Conservation (phyloP, 257 asterid genomes). For the Datura wrightii region DNA sequence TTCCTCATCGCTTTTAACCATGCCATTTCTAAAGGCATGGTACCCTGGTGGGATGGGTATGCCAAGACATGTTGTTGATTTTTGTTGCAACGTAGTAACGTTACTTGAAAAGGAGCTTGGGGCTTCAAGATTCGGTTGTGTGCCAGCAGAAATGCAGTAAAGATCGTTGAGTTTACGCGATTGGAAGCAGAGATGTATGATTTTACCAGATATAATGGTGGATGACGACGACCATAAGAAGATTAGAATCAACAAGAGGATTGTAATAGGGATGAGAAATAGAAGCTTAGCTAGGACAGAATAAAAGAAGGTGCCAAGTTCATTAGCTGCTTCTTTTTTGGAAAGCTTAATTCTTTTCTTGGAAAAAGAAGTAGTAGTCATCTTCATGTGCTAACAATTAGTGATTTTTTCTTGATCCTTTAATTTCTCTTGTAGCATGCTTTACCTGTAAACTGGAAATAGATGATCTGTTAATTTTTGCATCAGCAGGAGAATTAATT, state of each 20-base stretch:
- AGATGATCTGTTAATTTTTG: neutral
- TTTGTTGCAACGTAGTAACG: neutral
- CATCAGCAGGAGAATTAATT: neutral
- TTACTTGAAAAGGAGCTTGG: neutral
- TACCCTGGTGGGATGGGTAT: conserved; percentile 14
- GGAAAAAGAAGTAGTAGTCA: neutral
- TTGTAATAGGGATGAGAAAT: conserved; percentile 39
- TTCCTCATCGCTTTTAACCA: conserved; percentile 36
- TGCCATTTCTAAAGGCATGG: conserved; percentile 21
- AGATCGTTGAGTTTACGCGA: conserved; percentile 63
- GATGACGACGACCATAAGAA: conserved; percentile 66
- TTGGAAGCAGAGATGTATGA: conserved; percentile 63
- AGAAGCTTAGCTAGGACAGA: neutral
- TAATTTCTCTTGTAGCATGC: neutral
- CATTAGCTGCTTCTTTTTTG: conserved; percentile 1
- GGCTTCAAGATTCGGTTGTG: conserved; percentile 48
- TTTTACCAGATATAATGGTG: conserved; percentile 54
- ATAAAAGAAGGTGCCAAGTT: neutral
- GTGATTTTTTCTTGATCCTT: neutral
- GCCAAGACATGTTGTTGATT: neutral
- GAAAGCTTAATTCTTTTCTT: neutral
- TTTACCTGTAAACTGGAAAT: neutral
- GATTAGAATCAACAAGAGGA: conserved; percentile 50
- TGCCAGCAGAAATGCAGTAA: conserved; percentile 68
- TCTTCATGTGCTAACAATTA: neutral